These are phyloP conservation scores for Vigna reflexopilosa DNA, from an alignment of 306 rosid genomes.

Conservation along the genomic window DNA sequence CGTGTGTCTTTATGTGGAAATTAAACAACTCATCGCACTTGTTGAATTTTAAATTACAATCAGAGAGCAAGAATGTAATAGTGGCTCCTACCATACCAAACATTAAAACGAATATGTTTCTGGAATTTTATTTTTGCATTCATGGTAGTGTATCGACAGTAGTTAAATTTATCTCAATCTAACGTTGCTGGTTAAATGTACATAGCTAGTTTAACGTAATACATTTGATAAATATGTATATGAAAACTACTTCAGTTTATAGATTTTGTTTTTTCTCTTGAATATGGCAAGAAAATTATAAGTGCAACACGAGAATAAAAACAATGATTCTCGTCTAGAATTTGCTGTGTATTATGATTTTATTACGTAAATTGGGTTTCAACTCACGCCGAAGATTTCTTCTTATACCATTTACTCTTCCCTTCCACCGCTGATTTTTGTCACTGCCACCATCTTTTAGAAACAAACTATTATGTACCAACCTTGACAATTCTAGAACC, in stretches of 20 bases:
- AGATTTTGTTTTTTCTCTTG: accelerated
- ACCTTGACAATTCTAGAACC: not conserved
- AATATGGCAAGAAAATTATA: not conserved
- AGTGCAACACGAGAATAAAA: not conserved
- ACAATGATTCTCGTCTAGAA: slow-evolving; percentile 2
- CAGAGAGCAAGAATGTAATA: not conserved
- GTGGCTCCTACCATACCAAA: not conserved
- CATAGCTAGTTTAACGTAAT: no score
- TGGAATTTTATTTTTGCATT: no score
- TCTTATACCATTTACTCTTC: not conserved
- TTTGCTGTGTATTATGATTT: slow-evolving; percentile 9
- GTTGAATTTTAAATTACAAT: slow-evolving; percentile 19
- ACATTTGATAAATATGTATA: no score
- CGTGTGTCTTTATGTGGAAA: slow-evolving; percentile 8
- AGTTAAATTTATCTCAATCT: not conserved
- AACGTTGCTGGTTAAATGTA: not conserved
- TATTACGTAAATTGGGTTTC: not conserved
- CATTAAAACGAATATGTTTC: not conserved
- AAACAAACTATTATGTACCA: not conserved
- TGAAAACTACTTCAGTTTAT: no score
- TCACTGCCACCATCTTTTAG: not conserved
- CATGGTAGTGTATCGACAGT: no score
- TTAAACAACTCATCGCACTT: not conserved
- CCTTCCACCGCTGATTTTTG: not conserved
- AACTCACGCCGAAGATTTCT: not conserved